A percentile compares a stretch with the other conserved stretches of the same genome.
Conservation (phyloP, 257 asterid genomes). For the Solanum pinnatisectum region DNA sequence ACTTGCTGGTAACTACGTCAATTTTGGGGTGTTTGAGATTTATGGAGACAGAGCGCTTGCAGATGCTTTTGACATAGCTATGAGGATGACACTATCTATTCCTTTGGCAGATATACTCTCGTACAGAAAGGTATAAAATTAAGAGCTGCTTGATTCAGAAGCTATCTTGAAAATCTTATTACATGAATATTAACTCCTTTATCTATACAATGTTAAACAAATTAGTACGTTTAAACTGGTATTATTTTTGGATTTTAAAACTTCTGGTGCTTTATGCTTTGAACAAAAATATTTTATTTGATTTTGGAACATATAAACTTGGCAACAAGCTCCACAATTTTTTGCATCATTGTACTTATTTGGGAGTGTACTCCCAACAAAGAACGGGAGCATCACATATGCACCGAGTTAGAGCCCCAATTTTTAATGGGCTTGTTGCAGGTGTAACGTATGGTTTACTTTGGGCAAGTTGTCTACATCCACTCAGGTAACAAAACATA, state of each 20-base stretch:
- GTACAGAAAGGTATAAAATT: slow-evolving; percentile 69
- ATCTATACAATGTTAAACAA: neutral
- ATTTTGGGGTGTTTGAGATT: slow-evolving; percentile 95
- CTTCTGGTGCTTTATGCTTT: neutral
- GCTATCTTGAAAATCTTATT: neutral
- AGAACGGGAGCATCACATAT: neutral
- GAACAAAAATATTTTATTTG: neutral
- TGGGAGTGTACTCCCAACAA: neutral
- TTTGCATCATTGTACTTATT: neutral
- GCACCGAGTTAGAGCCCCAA: neutral
- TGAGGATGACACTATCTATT: slow-evolving; percentile 80
- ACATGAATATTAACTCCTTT: neutral
- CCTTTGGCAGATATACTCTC: slow-evolving; percentile 84
- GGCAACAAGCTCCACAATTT: neutral
- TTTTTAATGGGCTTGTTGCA: neutral
- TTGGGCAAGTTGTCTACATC: neutral
- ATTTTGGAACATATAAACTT: neutral
- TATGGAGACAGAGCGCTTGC: slow-evolving; percentile 99
- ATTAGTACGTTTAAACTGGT: neutral
- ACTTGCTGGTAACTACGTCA: slow-evolving; percentile 90
- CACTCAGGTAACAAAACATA: neutral
- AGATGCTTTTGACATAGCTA: slow-evolving; percentile 83
- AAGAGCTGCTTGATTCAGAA: neutral
- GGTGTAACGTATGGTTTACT: neutral
- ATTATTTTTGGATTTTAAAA: neutral